Evolutionary conservation across 441 rosid species (phyloP), one percentile per base, ranked within the genome.

Genomic region (Jatropha podagrica): DNA sequence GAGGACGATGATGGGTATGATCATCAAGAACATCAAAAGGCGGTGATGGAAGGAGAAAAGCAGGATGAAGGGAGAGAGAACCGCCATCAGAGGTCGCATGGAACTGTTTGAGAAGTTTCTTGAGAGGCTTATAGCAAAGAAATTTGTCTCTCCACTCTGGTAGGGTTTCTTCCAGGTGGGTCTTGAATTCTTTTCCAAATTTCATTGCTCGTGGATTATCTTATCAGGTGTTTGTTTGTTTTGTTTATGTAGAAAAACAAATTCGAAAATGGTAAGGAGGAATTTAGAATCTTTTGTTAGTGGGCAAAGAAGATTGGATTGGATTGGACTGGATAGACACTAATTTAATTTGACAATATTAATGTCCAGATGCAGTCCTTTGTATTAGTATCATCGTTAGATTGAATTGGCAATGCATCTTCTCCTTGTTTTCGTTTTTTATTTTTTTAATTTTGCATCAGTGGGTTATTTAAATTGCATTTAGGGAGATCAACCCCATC

Each of bases 131-230:
- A 81, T 95, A 95, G 79, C 96, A 89, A 69, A 95, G 93, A 83
- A 80, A 92, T 86, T 95, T 95, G 86, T 93, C 99, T 80, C 97
- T 88, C 99, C 97, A 95, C 80, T 86, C 97, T 7, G 99, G 99
- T 46, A 95, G 82, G 27, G 96, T 93, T 74, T 95, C 97, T 86
- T 91, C 95, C 66, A 93, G 88, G 77, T 95, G 97, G 78, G 91
- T 90, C 49, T 84, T 87, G 87, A 95, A 93, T 71, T 95, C 99
- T 76, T 95, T 91, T 14, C 99, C 97, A 79, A 95, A 93, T 83
- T 95, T 95, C 99, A 95, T 95, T 37, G 71, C 75, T 0, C 17
- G 32, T 17, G n/a, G 4, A 68, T 12, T 65, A 63, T 68, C 59
- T 48, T 59, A 20, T 23, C 64, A 23, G 13, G 12, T 26, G 5